Evolutionary conservation across 169 alveolate genomes (phyloP).

Genomic region (Babesia divergens): DNA sequence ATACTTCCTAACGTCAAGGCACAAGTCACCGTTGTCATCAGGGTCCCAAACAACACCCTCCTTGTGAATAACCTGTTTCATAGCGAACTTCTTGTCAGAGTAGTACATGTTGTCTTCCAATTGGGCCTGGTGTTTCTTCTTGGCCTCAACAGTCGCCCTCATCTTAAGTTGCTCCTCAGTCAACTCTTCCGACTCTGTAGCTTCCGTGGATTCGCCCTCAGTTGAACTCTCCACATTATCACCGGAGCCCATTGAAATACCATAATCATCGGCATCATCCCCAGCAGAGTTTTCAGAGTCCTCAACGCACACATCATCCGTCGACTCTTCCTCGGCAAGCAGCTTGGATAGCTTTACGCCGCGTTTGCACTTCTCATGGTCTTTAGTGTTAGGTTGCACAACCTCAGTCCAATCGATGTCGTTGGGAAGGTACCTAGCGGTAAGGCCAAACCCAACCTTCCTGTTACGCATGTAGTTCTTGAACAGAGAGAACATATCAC

Average conservation of each 20-base stretch:
- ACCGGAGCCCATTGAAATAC: neutral
- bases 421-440: slow-evolving; percentile 1
- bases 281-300: neutral
- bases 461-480: slow-evolving; percentile 19
- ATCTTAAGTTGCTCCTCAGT: neutral
- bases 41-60: slow-evolving; percentile 46
- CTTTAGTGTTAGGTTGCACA: neutral
- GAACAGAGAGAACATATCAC: slow-evolving; percentile 31
- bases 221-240: neutral
- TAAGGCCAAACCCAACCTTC: neutral
- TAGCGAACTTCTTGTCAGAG: neutral
- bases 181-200: neutral
- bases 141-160: slow-evolving; percentile 8
- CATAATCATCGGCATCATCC: neutral
- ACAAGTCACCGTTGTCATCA: neutral
- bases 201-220: neutral
- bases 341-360: neutral
- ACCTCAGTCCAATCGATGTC: slow-evolving; percentile 26
- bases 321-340: neutral
- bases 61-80: slow-evolving; percentile 19
- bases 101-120: slow-evolving; percentile 7
- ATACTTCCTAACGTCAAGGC: slow-evolving; percentile 26
- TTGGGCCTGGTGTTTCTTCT: neutral
- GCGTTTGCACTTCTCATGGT: neutral
- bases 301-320: neutral